Evolutionary conservation across 2,329 filamentous ascomycete genomes (phyloP).

Genomic region (Pestalotiopsis sp.): DNA sequence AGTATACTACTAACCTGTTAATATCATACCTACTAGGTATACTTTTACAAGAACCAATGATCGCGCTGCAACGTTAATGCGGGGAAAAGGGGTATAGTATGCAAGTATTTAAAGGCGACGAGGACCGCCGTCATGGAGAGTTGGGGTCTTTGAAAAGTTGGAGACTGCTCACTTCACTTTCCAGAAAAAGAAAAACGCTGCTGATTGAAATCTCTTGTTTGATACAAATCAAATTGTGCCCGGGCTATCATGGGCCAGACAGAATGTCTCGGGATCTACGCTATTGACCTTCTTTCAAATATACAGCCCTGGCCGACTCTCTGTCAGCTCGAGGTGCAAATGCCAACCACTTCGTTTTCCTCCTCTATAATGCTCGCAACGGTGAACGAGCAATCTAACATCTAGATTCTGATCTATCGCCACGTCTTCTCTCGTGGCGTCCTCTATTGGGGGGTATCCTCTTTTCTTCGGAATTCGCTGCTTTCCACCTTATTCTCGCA

Average conservation of each 20-base stretch:
- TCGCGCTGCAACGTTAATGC: background rate
- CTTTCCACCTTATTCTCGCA: background rate
- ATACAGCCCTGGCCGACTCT: too few species aligned
- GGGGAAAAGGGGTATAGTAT: background rate
- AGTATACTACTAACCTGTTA: background rate
- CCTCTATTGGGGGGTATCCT: constrained; percentile 7
- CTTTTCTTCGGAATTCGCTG: background rate
- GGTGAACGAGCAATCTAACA: background rate
- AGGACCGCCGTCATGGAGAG: background rate
- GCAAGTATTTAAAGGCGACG: background rate
- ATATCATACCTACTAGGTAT: too few species aligned
- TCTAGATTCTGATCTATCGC: constrained; percentile 5
- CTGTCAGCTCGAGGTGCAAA: background rate
- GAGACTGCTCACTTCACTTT: background rate
- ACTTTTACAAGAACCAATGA: background rate
- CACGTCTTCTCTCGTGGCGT: background rate
- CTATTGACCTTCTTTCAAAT: too few species aligned
- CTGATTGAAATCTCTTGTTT: background rate
- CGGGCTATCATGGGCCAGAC: too few species aligned
- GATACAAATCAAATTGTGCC: too few species aligned
- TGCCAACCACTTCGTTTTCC: background rate
- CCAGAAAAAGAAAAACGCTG: background rate
- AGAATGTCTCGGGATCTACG: too few species aligned
- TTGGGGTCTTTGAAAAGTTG: background rate
- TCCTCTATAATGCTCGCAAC: background rate